phyloP scores from a whole-genome alignment of 2,329 filamentous ascomycete species.

The Trichoderma oligosporum region DNA sequence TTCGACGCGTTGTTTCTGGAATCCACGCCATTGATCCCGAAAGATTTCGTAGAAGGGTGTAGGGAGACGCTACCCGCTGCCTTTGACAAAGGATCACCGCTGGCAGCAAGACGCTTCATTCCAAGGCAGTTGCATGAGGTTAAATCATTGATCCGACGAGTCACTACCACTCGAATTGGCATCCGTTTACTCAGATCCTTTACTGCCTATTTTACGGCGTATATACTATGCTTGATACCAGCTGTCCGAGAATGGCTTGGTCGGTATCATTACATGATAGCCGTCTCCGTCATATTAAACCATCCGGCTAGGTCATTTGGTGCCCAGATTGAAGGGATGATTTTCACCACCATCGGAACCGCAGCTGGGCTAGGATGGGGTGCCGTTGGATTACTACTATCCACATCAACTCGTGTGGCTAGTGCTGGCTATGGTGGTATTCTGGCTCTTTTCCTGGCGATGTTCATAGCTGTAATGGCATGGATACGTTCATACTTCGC shows the following conservation, averaged over 20 bases:
- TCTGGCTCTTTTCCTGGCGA: slow-evolving; percentile 50
- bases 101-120: slow-evolving; percentile 46
- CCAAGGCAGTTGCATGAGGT: slow-evolving; percentile 46
- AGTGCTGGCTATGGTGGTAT: slow-evolving; percentile 51
- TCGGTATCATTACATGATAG: slow-evolving; percentile 53
- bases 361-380: slow-evolving; percentile 54
- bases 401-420: slow-evolving; percentile 46
- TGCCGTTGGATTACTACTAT: slow-evolving; percentile 50
- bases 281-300: slow-evolving; percentile 54
- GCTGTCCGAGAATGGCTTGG: slow-evolving; percentile 48
- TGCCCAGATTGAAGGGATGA: slow-evolving; percentile 53
- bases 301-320: slow-evolving; percentile 55
- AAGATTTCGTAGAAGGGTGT: slow-evolving; percentile 40
- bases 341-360: slow-evolving; percentile 52
- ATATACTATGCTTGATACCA: slow-evolving; percentile 53
- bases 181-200: slow-evolving; percentile 52
- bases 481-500: slow-evolving; percentile 54
- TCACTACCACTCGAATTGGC: slow-evolving; percentile 48
- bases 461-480: slow-evolving; percentile 50
- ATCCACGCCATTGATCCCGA: slow-evolving; percentile 36
- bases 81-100: slow-evolving; percentile 45
- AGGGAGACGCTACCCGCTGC: slow-evolving; percentile 44
- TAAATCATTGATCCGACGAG: slow-evolving; percentile 35
- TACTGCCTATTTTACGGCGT: slow-evolving; percentile 54
- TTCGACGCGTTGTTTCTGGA: slow-evolving; percentile 48